These are phyloP conservation scores for Calocybe gambosa DNA, from an alignment of 1,284 basidiomycete genomes.

Conservation along the genomic window DNA sequence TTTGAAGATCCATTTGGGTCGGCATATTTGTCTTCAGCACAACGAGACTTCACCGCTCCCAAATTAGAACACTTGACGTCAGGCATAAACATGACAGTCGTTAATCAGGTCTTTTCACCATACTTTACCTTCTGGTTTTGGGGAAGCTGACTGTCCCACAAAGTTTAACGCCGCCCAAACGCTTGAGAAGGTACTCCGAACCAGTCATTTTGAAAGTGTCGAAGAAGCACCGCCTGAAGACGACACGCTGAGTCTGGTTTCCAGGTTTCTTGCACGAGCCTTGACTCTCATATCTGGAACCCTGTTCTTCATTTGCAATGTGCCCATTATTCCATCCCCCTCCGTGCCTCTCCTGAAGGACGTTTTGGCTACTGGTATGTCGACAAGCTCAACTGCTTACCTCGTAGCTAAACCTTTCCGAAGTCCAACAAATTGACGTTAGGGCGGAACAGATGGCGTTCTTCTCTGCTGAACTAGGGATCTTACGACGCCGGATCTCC, in stretches of 20 bases:
- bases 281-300: slow-evolving; percentile 6
- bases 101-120: slow-evolving; percentile 17
- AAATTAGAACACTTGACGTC: slow-evolving; percentile 6
- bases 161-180: slow-evolving; percentile 25
- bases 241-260: not conserved
- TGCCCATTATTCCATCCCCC: slow-evolving; percentile 10
- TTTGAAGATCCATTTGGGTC: slow-evolving; percentile 8
- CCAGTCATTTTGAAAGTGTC: not conserved
- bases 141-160: not conserved
- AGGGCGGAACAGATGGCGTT: slow-evolving; percentile 38
- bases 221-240: not conserved
- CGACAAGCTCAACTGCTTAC: not conserved
- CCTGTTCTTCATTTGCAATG: slow-evolving; percentile 13
- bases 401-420: not conserved
- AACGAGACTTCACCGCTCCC: slow-evolving; percentile 27
- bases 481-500: slow-evolving; percentile 26
- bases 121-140: not conserved
- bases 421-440: slow-evolving; percentile 46
- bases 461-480: slow-evolving; percentile 31
- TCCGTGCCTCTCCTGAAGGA: slow-evolving; percentile 26
- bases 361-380: slow-evolving; percentile 30
- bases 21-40: slow-evolving; percentile 20
- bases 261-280: not conserved
- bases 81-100: slow-evolving; percentile 16
- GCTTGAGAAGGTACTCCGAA: slow-evolving; percentile 14